Evolutionary conservation across 1,284 basidiomycete genomes (phyloP).

Genomic region (Ustilago trichophora): DNA sequence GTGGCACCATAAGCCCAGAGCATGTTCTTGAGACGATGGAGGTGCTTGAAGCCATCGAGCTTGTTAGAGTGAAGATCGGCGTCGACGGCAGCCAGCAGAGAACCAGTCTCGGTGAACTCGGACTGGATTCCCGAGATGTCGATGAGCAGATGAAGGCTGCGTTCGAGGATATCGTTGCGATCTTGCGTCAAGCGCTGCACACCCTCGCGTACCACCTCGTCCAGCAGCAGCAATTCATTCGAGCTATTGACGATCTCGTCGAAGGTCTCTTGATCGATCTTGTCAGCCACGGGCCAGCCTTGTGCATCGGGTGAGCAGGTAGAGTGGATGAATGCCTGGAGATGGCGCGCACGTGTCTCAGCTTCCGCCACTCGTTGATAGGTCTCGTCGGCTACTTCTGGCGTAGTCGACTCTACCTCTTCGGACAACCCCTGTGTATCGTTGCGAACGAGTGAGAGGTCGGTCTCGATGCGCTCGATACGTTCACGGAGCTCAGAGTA

Average conservation of each 20-base stretch:
- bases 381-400: slow-evolving; percentile 51
- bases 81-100: slow-evolving; percentile 52
- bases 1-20: slow-evolving; percentile 92
- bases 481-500: slow-evolving; percentile 43
- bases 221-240: slow-evolving; percentile 53
- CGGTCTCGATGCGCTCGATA: slow-evolving; percentile 34
- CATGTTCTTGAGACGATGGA: slow-evolving; percentile 86
- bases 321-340: slow-evolving; percentile 36
- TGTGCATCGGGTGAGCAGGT: slow-evolving; percentile 53
- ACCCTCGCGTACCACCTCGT: slow-evolving; percentile 51
- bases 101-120: slow-evolving; percentile 58
- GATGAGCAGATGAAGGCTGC: slow-evolving; percentile 57
- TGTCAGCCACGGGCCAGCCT: slow-evolving; percentile 60
- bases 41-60: slow-evolving; percentile 83
- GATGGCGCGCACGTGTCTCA: slow-evolving; percentile 24
- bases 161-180: slow-evolving; percentile 60
- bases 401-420: slow-evolving; percentile 53
- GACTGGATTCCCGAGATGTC: slow-evolving; percentile 65
- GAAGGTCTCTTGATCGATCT: slow-evolving; percentile 34
- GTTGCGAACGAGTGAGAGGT: slow-evolving; percentile 39
- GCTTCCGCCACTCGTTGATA: slow-evolving; percentile 48
- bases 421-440: slow-evolving; percentile 43
- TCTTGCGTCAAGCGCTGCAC: slow-evolving; percentile 57
- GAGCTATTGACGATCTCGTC: slow-evolving; percentile 41
- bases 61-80: slow-evolving; percentile 50